Percentiles rank a stretch among this genome's conserved stretches.
Evolutionary conservation across 2,329 filamentous ascomycete species (phyloP).

Genomic region (Colletotrichum spinosum): DNA sequence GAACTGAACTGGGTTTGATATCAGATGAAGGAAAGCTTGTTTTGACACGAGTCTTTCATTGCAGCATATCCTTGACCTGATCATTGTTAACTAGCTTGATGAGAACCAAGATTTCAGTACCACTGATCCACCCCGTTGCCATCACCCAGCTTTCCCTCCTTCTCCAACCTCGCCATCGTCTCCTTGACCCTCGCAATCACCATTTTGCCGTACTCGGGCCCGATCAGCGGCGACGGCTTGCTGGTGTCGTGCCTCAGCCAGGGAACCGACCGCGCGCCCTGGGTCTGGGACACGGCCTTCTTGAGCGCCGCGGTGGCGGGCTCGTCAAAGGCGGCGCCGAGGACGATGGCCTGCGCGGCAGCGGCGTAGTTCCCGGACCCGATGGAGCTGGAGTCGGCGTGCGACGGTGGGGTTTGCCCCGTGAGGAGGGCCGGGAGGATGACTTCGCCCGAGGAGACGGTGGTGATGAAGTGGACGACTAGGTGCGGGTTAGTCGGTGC

Average conservation of each 20-base stretch:
- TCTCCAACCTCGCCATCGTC: slow-evolving; percentile 37
- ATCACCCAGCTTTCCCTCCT: slow-evolving; percentile 40
- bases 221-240: slow-evolving; percentile 40
- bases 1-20: neutral
- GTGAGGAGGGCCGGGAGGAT: slow-evolving; percentile 36
- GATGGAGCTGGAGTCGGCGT: slow-evolving; percentile 37
- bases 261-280: slow-evolving; percentile 20
- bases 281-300: slow-evolving; percentile 12
- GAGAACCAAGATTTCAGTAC: slow-evolving; percentile 17
- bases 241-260: slow-evolving; percentile 43
- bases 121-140: slow-evolving; percentile 37
- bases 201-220: slow-evolving; percentile 43
- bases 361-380: slow-evolving; percentile 33
- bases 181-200: slow-evolving; percentile 43
- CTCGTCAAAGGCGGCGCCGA: slow-evolving; percentile 36
- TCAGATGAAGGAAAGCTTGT: neutral
- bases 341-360: slow-evolving; percentile 28
- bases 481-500: neutral
- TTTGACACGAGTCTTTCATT: neutral
- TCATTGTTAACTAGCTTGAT: no score
- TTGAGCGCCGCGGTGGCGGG: slow-evolving; percentile 9
- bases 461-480: slow-evolving; percentile 37
- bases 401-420: slow-evolving; percentile 15
- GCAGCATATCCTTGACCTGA: no score
- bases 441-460: slow-evolving; percentile 27